Evolutionary conservation across 805 yeast genomes (phyloP), one percentile per base, ranked within the genome.

Genomic region (Candida stauntonica): DNA sequence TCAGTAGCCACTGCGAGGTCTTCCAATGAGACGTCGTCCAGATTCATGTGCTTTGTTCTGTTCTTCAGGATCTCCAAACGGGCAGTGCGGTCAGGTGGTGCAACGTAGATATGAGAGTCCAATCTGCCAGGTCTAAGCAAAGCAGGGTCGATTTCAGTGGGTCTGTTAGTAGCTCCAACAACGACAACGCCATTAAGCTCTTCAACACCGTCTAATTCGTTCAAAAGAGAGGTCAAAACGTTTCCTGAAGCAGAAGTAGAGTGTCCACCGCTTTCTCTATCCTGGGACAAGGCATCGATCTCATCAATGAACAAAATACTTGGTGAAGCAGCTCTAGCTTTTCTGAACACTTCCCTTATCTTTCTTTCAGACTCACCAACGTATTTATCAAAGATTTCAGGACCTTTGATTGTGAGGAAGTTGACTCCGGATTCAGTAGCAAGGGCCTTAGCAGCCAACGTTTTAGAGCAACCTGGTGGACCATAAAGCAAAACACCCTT

Each of bases 391-490:
- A 91, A 83, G 24, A 91, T 77, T 60, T 91, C 99, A 0, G 99
- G 99, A 1, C 99, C 99, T 60, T 93, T 93, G 7, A 91, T 96
- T 0, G 98, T 96, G 36, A 91, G 61, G 60, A 91, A 91, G 53
- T 91, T 91, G 35, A 91, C 73, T 0, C 97, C 97, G 2, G 96
- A 83, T 62, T 91, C 99, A 0, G 96, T 85, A 0, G 98, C 98
- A 21, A 91, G 64, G 0, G 97, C 97, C 55, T 91, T 91, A 2
- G 97, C 98, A 0, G 95, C 86, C 45, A 91, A 63, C 0, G 99
- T 91, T 54, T 91, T 91, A 9, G 97, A 89, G 65, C 98, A 91
- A 13, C 99, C 99, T 0, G 99, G 98, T 1, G 99, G 99, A 0
- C 99, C 99, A 60, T 93, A 93, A 16, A 93, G 67, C 33, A 93